Evolutionary conservation across 805 yeast species (phyloP).

Genomic region (Barnettozyma sucrosica): DNA sequence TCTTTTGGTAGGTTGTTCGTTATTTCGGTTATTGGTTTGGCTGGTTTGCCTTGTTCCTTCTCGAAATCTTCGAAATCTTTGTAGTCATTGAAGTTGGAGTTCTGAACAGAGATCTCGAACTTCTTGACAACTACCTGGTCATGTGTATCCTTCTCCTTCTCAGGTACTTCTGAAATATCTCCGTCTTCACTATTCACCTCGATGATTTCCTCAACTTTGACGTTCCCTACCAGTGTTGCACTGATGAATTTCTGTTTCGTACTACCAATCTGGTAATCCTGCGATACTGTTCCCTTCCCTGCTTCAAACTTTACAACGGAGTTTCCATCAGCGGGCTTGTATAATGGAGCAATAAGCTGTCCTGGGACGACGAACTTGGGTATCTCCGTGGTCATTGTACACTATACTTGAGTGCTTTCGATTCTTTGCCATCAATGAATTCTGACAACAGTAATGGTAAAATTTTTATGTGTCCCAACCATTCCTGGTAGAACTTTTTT

Average conservation of each 20-base stretch:
- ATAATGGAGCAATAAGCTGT: slow-evolving; percentile 62
- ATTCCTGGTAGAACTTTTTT: background rate
- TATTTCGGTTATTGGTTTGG: slow-evolving; percentile 6
- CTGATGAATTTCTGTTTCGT: slow-evolving; percentile 37
- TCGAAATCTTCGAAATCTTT: slow-evolving; percentile 10
- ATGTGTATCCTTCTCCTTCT: slow-evolving; percentile 2
- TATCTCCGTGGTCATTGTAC: slow-evolving; percentile 18
- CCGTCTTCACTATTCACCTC: slow-evolving; percentile 14
- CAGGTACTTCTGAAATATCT: slow-evolving; percentile 6
- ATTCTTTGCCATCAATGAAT: too few species aligned
- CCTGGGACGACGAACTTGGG: slow-evolving; percentile 70
- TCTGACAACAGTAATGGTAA: background rate
- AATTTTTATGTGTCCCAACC: slow-evolving; percentile 1
- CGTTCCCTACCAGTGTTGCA: slow-evolving; percentile 61
- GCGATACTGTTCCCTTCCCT: slow-evolving; percentile 60
- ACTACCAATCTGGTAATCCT: slow-evolving; percentile 37
- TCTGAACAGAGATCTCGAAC: slow-evolving; percentile 27
- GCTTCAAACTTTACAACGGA: slow-evolving; percentile 38
- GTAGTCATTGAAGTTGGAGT: slow-evolving; percentile 14
- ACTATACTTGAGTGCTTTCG: background rate
- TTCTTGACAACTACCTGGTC: slow-evolving; percentile 17
- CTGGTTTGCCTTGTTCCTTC: slow-evolving; percentile 1
- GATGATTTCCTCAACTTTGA: slow-evolving; percentile 26
- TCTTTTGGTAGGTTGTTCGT: slow-evolving; percentile 67
- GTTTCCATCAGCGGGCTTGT: slow-evolving; percentile 18